Percentiles rank a stretch among this genome's conserved stretches.
phyloP scores from a whole-genome alignment of 345 rosid species.

The Euphorbia lathyris region DNA sequence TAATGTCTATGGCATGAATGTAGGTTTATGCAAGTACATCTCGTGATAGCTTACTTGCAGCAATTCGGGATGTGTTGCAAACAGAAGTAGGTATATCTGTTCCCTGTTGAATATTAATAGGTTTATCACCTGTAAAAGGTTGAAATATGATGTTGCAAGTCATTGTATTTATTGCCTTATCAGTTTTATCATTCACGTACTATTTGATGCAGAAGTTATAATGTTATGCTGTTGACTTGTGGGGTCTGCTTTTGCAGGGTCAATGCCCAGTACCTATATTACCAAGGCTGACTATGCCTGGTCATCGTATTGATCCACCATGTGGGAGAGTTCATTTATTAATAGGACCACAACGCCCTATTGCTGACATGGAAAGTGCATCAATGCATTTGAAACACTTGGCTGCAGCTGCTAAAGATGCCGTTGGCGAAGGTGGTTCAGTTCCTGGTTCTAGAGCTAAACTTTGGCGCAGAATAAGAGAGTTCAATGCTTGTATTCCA shows the following conservation, averaged over 20 bases:
- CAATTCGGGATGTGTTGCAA: slow-evolving; percentile 94
- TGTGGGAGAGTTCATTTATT: slow-evolving; percentile 82
- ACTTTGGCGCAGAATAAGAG: slow-evolving; percentile 97
- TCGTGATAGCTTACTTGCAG: slow-evolving; percentile 91
- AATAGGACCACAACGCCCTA: slow-evolving; percentile 44
- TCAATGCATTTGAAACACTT: slow-evolving; percentile 91
- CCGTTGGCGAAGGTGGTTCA: slow-evolving; percentile 96
- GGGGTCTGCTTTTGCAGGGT: slow-evolving; percentile 47
- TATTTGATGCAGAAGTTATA: slow-evolving; percentile 8
- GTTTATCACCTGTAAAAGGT: slow-evolving; percentile 1
- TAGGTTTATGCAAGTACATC: slow-evolving; percentile 96
- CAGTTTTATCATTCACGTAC: neutral
- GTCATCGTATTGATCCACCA: slow-evolving; percentile 97
- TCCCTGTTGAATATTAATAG: slow-evolving; percentile 23
- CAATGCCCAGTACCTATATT: slow-evolving; percentile 78
- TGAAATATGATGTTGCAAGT: neutral
- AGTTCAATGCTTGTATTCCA: slow-evolving; percentile 93
- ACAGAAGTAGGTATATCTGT: slow-evolving; percentile 74
- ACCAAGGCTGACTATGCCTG: slow-evolving; percentile 98
- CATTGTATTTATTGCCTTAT: neutral
- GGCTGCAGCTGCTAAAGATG: slow-evolving; percentile 97
- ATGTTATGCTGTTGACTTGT: slow-evolving; percentile 12
- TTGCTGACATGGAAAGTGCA: slow-evolving; percentile 66
- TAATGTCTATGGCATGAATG: slow-evolving; percentile 28
- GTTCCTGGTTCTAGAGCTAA: slow-evolving; percentile 95